A percentile compares a stretch with the other conserved stretches of the same genome.
These are phyloP conservation scores for Pyricularia sp. DNA, from an alignment of 2,329 filamentous ascomycete species.

Conservation along the genomic window DNA sequence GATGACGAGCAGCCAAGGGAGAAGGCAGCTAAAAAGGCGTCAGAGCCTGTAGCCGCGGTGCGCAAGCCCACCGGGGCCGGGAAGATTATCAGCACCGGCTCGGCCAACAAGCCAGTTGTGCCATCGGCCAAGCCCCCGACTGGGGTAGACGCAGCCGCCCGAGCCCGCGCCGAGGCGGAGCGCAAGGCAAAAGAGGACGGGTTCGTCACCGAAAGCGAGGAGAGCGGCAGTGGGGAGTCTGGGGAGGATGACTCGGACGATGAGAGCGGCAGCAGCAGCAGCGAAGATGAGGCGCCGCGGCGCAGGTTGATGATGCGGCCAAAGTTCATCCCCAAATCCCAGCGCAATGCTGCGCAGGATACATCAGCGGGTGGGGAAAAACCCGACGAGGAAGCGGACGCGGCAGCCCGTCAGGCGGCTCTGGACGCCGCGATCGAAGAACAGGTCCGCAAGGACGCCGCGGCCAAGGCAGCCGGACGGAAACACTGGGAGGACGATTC, in stretches of 20 bases:
- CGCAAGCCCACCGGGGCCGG: slow-evolving; percentile 48
- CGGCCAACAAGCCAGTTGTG: slow-evolving; percentile 5
- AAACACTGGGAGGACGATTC: slow-evolving; percentile 77
- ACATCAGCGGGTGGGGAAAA: slow-evolving; percentile 14
- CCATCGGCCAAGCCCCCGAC: slow-evolving; percentile 6
- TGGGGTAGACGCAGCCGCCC: background rate
- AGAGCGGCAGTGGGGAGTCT: slow-evolving; percentile 28
- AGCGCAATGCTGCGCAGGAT: slow-evolving; percentile 29
- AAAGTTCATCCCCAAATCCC: slow-evolving; percentile 53
- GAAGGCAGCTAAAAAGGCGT: slow-evolving; percentile 13
- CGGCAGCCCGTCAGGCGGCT: slow-evolving; percentile 57
- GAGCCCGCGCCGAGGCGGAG: slow-evolving; percentile 27
- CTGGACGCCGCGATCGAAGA: slow-evolving; percentile 78
- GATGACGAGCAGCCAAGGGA: slow-evolving; percentile 27
- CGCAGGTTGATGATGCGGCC: slow-evolving; percentile 50
- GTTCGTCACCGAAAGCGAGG: slow-evolving; percentile 50
- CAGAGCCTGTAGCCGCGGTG: slow-evolving; percentile 19
- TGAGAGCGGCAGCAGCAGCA: slow-evolving; percentile 9
- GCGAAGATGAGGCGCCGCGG: slow-evolving; percentile 47
- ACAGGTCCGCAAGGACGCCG: slow-evolving; percentile 74
- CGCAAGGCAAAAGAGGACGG: slow-evolving; percentile 47
- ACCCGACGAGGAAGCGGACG: slow-evolving; percentile 39
- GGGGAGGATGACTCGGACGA: slow-evolving; percentile 16
- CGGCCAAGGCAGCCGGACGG: slow-evolving; percentile 64
- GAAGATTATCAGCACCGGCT: slow-evolving; percentile 40